These are phyloP conservation scores for Mucuna pruriens DNA, from an alignment of 306 rosid genomes.

Conservation along the genomic window DNA sequence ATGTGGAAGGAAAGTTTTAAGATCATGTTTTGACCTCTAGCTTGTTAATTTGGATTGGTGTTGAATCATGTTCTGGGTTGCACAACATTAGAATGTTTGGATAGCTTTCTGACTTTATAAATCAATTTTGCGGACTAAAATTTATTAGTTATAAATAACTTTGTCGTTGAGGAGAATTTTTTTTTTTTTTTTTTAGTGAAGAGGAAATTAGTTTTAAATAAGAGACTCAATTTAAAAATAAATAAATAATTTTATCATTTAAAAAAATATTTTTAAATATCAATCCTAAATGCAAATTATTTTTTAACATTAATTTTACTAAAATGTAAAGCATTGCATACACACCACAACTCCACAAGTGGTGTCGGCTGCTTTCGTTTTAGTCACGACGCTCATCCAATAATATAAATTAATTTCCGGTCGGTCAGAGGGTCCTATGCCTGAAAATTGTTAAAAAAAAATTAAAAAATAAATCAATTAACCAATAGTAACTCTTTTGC, in stretches of 20 bases:
- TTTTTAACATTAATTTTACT: neutral
- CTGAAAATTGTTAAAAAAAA: neutral
- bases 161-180: too few species aligned
- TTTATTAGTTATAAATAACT: neutral
- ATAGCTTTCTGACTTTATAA: neutral
- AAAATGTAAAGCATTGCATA: neutral
- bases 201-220: neutral
- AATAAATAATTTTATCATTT: too few species aligned
- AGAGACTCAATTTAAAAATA: too few species aligned
- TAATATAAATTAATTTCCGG: neutral
- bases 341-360: neutral
- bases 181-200: neutral
- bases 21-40: neutral
- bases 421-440: neutral
- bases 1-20: neutral
- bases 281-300: neutral
- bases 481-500: neutral
- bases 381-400: neutral
- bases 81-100: neutral
- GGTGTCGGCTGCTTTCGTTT: neutral
- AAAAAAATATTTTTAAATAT: too few species aligned
- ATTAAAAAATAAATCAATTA: neutral
- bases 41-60: neutral
- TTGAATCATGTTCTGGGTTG: neutral
- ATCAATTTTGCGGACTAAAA: neutral